A percentile compares a stretch with the other conserved stretches of the same genome.
Evolutionary conservation across 2,329 filamentous ascomycete genomes (phyloP).

Genomic region (Pestalotiopsis sp.): DNA sequence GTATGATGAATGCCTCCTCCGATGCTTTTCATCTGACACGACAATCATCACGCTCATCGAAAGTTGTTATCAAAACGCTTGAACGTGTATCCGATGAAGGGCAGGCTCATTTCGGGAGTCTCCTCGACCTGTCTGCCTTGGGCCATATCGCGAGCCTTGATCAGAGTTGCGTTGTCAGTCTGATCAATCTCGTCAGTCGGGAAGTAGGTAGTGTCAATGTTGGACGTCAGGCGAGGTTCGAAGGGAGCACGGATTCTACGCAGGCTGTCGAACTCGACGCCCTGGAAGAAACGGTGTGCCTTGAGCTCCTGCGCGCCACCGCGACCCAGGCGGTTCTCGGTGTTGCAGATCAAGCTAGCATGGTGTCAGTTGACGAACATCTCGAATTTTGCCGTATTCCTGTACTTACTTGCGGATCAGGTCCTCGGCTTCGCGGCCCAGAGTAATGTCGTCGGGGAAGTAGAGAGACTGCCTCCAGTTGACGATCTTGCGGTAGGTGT

Average conservation of each 20-base stretch:
- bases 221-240: constrained; percentile 88
- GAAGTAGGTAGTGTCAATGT: constrained; percentile 97
- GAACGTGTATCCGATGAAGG: constrained; percentile 96
- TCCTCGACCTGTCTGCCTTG: constrained; percentile 68
- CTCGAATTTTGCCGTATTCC: constrained; percentile 1
- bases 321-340: constrained; percentile 86
- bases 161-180: constrained; percentile 84
- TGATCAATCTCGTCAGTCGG: constrained; percentile 98
- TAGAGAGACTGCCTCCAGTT: constrained; percentile 96
- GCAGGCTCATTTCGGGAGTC: constrained; percentile 90
- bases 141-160: constrained; percentile 80
- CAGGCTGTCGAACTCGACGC: constrained; percentile 91
- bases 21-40: neutral
- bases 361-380: neutral
- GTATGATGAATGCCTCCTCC: neutral
- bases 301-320: constrained; percentile 91
- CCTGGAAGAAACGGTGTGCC: constrained; percentile 91
- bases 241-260: constrained; percentile 94
- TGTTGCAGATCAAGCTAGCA: constrained; percentile 84
- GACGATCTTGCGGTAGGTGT: constrained; percentile 98
- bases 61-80: constrained; percentile 87
- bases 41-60: constrained; percentile 40
- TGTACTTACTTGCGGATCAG: constrained; percentile 80
- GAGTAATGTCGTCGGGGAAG: constrained; percentile 91
- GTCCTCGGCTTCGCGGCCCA: constrained; percentile 86